Evolutionary conservation across 495 filamentous ascomycete genomes (phyloP), one percentile per base, ranked within the genome.

Genomic region (Hypoxylon fragiforme): DNA sequence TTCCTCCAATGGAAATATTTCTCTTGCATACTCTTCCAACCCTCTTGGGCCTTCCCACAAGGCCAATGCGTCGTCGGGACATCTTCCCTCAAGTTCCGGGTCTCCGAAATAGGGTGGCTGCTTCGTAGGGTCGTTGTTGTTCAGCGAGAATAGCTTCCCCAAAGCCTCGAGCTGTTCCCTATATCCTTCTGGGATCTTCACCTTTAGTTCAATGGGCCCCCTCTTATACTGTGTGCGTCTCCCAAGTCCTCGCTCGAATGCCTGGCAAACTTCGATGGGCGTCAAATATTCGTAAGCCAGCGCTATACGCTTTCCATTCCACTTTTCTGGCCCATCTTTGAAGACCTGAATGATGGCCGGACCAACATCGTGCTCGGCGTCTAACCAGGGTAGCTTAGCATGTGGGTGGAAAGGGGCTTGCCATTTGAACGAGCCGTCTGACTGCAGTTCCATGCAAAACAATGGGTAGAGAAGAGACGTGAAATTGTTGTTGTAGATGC

Each of bases 401-500:
- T 96, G 82, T 3, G 89, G 86, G 55, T 96, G 88, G 69, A 98
- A 98, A 1, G 94, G 94, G 0, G 94, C 95, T 61, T 87, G 86
- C 94, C 94, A 98, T 57, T 88, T 77, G 65, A 96, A 97, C 53
- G 87, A 89, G 3, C 88, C 91, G 60, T 96, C 89, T 0, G 73
- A 67, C 66, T 88, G 81, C 19, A 94, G 71, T 64, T 95, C 89
- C 88, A 95, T 95, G 70, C 90, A 89, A 73, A 96, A 96, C 6
- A 98, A 77, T 1, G 94, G 94, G 68, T 95, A 97, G 0, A 86
- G 88, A 19, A 97, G 78, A 50, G 87, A 91, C 7, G 92, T 97
- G 74, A 98, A 98, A 70, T 98, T 98, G 71, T 98, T 97, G 73
- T 97, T 96, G 76, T 97, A 98, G 60, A 96, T 96, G 32, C 94